These are phyloP conservation scores for Agroathelia rolfsii DNA, from an alignment of 1,284 basidiomycete species.

Conservation along the genomic window DNA sequence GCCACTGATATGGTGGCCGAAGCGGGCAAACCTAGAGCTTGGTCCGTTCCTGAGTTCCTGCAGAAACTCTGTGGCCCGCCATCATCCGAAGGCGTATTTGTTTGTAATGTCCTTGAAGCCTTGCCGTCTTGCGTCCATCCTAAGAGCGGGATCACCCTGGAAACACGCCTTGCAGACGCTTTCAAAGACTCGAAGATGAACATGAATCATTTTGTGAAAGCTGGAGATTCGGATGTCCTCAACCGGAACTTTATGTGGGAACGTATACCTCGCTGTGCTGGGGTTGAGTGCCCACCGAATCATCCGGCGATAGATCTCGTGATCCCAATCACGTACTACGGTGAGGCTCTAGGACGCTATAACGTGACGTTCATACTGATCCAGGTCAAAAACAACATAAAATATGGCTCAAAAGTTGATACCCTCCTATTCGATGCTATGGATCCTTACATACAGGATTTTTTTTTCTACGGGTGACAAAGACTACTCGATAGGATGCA, in stretches of 20 bases:
- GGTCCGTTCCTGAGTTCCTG: too few relatives aligned
- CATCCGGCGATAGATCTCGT: constrained; percentile 16
- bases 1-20: constrained; percentile 11
- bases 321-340: constrained; percentile 15
- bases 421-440: constrained; percentile 13
- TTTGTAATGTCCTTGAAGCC: not conserved
- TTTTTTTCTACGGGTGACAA: constrained; percentile 10
- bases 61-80: too few relatives aligned
- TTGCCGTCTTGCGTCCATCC: not conserved
- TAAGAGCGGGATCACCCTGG: not conserved
- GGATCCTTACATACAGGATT: constrained; percentile 12
- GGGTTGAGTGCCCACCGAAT: constrained; percentile 15
- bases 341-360: constrained; percentile 5
- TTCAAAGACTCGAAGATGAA: constrained; percentile 15
- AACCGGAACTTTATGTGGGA: constrained; percentile 13
- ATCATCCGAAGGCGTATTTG: too few relatives aligned
- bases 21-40: too few relatives aligned
- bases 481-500: too few relatives aligned
- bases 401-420: too few relatives aligned
- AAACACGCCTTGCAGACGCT: not conserved
- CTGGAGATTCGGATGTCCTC: constrained; percentile 12
- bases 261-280: constrained; percentile 18
- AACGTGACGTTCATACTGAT: constrained; percentile 17
- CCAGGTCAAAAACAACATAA: constrained; percentile 21
- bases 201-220: constrained; percentile 23